Conservation (phyloP, 495 filamentous ascomycete genomes). For the Chaetomium fimeti region DNA sequence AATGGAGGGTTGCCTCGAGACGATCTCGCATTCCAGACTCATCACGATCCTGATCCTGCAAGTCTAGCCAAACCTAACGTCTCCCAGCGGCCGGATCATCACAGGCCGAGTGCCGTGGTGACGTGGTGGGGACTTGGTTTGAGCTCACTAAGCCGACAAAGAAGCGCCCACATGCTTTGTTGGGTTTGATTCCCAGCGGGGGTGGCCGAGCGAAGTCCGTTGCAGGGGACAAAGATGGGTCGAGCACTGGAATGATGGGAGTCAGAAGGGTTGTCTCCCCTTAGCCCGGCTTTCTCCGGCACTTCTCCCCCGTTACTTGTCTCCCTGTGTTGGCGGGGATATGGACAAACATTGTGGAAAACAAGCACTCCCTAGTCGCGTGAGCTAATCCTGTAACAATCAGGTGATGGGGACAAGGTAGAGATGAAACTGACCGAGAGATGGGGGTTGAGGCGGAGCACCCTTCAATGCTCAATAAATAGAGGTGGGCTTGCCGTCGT, state of each 20-base stretch:
- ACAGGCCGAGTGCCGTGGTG: neutral
- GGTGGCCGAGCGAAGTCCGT: neutral
- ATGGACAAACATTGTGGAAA: slow-evolving; percentile 5
- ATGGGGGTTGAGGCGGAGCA: slow-evolving; percentile 9
- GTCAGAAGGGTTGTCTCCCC: neutral
- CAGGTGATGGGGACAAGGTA: slow-evolving; percentile 6
- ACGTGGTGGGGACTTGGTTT: slow-evolving; percentile 2
- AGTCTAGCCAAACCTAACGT: slow-evolving; percentile 4
- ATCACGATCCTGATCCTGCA: neutral
- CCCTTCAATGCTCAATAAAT: slow-evolving; percentile 9
- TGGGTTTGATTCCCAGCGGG: neutral
- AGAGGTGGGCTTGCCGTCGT: neutral
- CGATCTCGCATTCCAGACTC: slow-evolving; percentile 30
- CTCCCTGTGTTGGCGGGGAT: slow-evolving; percentile 10
- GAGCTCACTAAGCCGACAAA: slow-evolving; percentile 17
- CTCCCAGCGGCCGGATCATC: slow-evolving; percentile 2
- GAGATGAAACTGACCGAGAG: slow-evolving; percentile 10
- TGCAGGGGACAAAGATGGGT: slow-evolving; percentile 12
- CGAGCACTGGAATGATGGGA: slow-evolving; percentile 10
- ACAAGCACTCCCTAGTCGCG: neutral
- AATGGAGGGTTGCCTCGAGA: slow-evolving; percentile 23
- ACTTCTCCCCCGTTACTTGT: neutral
- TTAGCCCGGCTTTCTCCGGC: slow-evolving; percentile 10
- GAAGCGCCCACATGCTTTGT: slow-evolving; percentile 14
- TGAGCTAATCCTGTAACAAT: slow-evolving; percentile 12